phyloP scores from a whole-genome alignment of 108 stramenopile species.

The Mediolabrus comicus region DNA sequence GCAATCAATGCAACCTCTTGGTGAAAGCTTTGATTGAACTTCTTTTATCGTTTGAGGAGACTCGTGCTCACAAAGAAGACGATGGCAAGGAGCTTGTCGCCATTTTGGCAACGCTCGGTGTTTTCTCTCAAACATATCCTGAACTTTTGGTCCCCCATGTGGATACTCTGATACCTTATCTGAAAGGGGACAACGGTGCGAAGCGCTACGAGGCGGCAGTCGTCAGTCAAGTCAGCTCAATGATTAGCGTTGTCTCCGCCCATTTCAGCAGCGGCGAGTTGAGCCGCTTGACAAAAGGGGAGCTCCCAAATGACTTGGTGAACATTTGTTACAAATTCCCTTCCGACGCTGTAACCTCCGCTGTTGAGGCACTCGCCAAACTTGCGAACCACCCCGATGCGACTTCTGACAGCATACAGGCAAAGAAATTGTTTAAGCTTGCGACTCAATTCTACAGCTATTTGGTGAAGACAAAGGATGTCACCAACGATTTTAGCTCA shows the following conservation, averaged over 20 bases:
- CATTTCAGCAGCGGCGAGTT: slow-evolving; percentile 52
- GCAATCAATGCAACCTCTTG: slow-evolving; percentile 61
- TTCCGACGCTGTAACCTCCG: slow-evolving; percentile 54
- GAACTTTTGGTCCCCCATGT: slow-evolving; percentile 70
- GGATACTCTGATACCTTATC: slow-evolving; percentile 86
- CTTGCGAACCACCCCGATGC: slow-evolving; percentile 54
- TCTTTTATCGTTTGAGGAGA: slow-evolving; percentile 82
- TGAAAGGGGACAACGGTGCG: slow-evolving; percentile 89
- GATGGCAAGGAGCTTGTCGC: slow-evolving; percentile 78
- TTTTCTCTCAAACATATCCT: slow-evolving; percentile 79
- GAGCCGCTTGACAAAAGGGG: slow-evolving; percentile 41
- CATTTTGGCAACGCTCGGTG: slow-evolving; percentile 72
- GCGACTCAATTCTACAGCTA: slow-evolving; percentile 74
- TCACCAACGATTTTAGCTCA: slow-evolving; percentile 31
- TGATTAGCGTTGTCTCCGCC: slow-evolving; percentile 50
- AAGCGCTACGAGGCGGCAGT: slow-evolving; percentile 64
- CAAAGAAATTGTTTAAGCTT: slow-evolving; percentile 52
- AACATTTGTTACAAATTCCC: slow-evolving; percentile 76
- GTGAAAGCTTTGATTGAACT: slow-evolving; percentile 78
- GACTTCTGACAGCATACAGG: slow-evolving; percentile 34
- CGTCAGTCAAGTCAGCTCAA: slow-evolving; percentile 59
- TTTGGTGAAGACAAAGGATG: slow-evolving; percentile 56
- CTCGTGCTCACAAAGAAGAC: slow-evolving; percentile 30
- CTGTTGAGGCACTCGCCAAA: slow-evolving; percentile 64
- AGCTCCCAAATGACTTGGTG: slow-evolving; percentile 64